These are phyloP conservation scores for Pelargonium cotyledonis DNA, from an alignment of 441 rosid species.

Conservation along the genomic window DNA sequence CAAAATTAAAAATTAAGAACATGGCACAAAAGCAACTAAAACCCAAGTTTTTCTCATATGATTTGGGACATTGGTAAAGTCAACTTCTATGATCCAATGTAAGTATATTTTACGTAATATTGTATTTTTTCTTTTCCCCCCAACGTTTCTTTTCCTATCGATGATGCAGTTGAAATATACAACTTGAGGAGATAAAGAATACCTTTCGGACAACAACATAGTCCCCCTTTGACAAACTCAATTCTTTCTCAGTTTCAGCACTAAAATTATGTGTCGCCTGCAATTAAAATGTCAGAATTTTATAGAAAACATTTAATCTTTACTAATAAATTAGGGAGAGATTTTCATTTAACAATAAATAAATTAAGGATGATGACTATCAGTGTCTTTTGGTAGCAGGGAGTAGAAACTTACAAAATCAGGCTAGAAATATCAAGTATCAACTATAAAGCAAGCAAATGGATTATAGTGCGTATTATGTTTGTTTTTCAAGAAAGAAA, in stretches of 20 bases:
- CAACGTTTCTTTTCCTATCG: not conserved
- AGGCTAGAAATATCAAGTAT: not conserved
- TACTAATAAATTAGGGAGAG: not conserved
- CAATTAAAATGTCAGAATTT: slow-evolving; percentile 17
- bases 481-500: too few species aligned
- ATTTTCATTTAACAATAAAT: not conserved
- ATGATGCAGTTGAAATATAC: slow-evolving; percentile 6
- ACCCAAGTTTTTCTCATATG: not conserved
- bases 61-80: not conserved
- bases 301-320: not conserved
- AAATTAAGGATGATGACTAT: not conserved
- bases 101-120: not conserved
- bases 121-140: not conserved
- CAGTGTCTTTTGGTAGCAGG: not conserved
- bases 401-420: too few species aligned
- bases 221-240: slow-evolving; percentile 55
- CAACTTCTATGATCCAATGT: not conserved
- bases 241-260: slow-evolving; percentile 58
- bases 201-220: slow-evolving; percentile 69
- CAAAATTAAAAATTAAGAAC: not conserved
- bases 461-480: too few species aligned
- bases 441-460: not conserved
- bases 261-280: slow-evolving; percentile 52
- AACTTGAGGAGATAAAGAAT: slow-evolving; percentile 11
- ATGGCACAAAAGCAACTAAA: not conserved